A percentile compares a stretch with the other conserved stretches of the same genome.
Evolutionary conservation across 2,329 filamentous ascomycete species (phyloP).

Genomic region (Ophiostoma tasmaniense): DNA sequence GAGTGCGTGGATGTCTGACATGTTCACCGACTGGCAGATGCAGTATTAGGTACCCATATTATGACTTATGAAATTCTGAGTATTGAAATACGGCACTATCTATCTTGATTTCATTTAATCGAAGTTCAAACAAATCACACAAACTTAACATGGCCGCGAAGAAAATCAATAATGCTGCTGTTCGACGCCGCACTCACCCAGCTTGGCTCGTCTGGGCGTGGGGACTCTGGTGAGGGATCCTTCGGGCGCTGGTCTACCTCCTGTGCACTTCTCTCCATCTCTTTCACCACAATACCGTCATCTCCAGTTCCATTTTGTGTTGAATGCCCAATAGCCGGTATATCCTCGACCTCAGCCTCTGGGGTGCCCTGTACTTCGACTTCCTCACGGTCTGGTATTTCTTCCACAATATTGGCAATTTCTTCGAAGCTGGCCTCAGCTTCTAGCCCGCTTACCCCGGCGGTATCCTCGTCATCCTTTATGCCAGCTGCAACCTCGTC

Average conservation of each 20-base stretch:
- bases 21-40: slow-evolving; percentile 8
- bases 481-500: neutral
- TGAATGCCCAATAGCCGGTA: neutral
- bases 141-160: slow-evolving; percentile 23
- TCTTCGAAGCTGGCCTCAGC: neutral
- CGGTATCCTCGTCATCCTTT: neutral
- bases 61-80: neutral
- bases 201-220: neutral
- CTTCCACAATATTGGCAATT: too few species aligned
- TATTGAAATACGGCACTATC: neutral
- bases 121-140: slow-evolving; percentile 8
- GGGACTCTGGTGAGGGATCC: neutral
- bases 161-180: slow-evolving; percentile 24
- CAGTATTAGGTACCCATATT: neutral
- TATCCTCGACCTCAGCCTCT: neutral
- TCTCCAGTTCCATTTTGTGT: neutral
- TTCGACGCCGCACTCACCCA: slow-evolving; percentile 24
- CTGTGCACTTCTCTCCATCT: neutral
- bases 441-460: neutral
- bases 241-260: neutral
- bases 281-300: neutral
- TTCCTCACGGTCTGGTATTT: neutral
- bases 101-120: neutral
- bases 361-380: neutral
- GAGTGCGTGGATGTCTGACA: slow-evolving; percentile 8